phyloP scores from a whole-genome alignment of 108 stramenopile genomes.

The Nitzschia palea region DNA sequence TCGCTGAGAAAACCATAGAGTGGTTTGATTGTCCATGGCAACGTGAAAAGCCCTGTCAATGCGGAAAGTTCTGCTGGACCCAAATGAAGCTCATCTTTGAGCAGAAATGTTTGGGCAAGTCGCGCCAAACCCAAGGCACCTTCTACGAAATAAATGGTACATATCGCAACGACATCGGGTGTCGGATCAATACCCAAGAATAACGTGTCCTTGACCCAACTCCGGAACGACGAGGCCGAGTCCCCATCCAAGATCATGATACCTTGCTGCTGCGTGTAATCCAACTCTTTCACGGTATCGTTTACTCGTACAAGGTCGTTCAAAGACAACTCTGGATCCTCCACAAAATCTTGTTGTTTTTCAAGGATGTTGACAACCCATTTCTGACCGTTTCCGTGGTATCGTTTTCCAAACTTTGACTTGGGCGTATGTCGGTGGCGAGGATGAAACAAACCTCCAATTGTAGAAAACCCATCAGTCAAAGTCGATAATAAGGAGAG shows the following conservation, averaged over 20 bases:
- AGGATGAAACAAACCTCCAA: too few relatives aligned
- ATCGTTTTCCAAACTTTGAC: not conserved
- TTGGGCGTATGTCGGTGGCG: not conserved
- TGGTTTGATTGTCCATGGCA: conserved; percentile 95
- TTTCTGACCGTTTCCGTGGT: not conserved
- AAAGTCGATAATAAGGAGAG: not conserved
- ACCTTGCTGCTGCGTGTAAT: too few relatives aligned
- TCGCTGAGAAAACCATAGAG: conserved; percentile 92
- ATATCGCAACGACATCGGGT: conserved; percentile 84
- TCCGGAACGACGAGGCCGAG: too few relatives aligned
- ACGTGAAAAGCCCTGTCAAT: conserved; percentile 79
- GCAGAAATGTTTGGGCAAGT: conserved; percentile 90
- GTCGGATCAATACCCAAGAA: conserved; percentile 79
- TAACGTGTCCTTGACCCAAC: conserved; percentile 22
- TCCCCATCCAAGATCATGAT: too few relatives aligned
- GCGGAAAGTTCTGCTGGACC: conserved; percentile 90
- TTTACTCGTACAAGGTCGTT: not conserved
- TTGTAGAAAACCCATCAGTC: not conserved
- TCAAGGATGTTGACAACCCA: too few relatives aligned
- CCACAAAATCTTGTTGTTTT: not conserved
- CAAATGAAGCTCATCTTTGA: conserved; percentile 93
- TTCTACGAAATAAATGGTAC: conserved; percentile 94
- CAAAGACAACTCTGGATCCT: not conserved
- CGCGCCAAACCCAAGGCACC: conserved; percentile 93
- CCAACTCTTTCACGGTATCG: not conserved